These are phyloP conservation scores for Ogataea henricii DNA, from an alignment of 805 yeast genomes.

Conservation along the genomic window DNA sequence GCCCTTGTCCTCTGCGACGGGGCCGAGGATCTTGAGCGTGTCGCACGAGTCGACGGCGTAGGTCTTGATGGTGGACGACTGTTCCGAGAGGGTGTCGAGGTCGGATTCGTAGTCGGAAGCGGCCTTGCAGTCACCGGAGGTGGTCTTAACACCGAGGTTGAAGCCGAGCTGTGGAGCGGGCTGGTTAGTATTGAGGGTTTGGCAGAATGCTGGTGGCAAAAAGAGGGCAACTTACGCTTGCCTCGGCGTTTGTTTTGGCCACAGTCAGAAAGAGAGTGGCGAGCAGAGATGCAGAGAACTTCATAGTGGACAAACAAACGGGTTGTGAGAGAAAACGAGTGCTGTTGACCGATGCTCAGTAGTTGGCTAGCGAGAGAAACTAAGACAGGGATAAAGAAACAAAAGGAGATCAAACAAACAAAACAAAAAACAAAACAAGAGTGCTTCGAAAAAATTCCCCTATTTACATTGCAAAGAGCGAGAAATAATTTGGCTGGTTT, in stretches of 20 bases:
- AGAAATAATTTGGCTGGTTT: background rate
- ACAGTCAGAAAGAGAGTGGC: slow-evolving; percentile 25
- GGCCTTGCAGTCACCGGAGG: slow-evolving; percentile 74
- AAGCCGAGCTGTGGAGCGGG: slow-evolving; percentile 54
- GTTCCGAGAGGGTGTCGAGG: slow-evolving; percentile 55
- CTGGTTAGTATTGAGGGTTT: slow-evolving; percentile 8
- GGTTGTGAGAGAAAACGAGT: slow-evolving; percentile 1
- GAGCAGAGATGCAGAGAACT: slow-evolving; percentile 27
- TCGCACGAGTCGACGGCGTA: slow-evolving; percentile 95
- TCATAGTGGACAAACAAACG: slow-evolving; percentile 24
- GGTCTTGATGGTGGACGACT: slow-evolving; percentile 72
- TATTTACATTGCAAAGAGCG: slow-evolving; percentile 1
- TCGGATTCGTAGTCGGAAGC: slow-evolving; percentile 71
- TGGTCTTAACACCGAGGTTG: slow-evolving; percentile 82
- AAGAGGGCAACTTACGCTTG: slow-evolving; percentile 12
- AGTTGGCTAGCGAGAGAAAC: background rate
- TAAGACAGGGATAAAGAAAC: slow-evolving; percentile 4
- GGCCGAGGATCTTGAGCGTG: slow-evolving; percentile 81
- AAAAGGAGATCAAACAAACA: slow-evolving; percentile 9
- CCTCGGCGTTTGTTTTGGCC: slow-evolving; percentile 28
- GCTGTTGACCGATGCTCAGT: background rate
- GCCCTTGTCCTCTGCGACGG: slow-evolving; percentile 79
- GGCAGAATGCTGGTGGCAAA: too few species aligned
- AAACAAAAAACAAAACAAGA: slow-evolving; percentile 3
- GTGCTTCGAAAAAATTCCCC: slow-evolving; percentile 1